Evolutionary conservation across 2,329 filamentous ascomycete genomes (phyloP).

Genomic region (Venturia asperata): DNA sequence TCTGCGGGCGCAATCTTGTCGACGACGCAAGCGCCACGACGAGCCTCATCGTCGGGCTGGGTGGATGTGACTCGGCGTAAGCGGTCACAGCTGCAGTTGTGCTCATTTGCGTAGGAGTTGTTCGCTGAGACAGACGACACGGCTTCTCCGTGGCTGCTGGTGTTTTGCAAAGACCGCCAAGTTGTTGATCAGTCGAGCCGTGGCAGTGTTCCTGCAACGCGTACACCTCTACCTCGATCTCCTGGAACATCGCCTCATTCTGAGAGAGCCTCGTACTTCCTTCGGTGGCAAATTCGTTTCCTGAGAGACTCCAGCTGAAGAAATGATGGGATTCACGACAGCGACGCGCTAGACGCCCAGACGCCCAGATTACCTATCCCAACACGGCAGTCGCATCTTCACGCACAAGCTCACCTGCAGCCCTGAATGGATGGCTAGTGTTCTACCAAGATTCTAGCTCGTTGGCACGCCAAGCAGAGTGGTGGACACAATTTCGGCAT

Average conservation of each 20-base stretch:
- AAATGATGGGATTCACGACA: too few relatives aligned
- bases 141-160: not conserved
- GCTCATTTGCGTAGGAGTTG: not conserved
- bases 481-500: too few relatives aligned
- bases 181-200: constrained; percentile 1
- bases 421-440: not conserved
- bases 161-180: not conserved
- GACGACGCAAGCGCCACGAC: not conserved
- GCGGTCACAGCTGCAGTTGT: not conserved
- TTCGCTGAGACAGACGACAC: not conserved
- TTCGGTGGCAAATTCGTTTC: not conserved
- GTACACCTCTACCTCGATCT: not conserved
- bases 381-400: not conserved
- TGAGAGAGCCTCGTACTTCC: not conserved
- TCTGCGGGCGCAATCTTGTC: not conserved
- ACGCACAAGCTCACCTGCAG: not conserved
- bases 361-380: not conserved
- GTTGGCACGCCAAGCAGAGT: not conserved
- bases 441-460: not conserved
- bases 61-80: not conserved
- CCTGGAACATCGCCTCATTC: not conserved
- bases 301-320: not conserved
- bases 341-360: not conserved
- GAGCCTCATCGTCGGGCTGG: not conserved
- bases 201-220: not conserved